Conservation (phyloP, 305 asterid species). For the Fraxinus sp. region DNA sequence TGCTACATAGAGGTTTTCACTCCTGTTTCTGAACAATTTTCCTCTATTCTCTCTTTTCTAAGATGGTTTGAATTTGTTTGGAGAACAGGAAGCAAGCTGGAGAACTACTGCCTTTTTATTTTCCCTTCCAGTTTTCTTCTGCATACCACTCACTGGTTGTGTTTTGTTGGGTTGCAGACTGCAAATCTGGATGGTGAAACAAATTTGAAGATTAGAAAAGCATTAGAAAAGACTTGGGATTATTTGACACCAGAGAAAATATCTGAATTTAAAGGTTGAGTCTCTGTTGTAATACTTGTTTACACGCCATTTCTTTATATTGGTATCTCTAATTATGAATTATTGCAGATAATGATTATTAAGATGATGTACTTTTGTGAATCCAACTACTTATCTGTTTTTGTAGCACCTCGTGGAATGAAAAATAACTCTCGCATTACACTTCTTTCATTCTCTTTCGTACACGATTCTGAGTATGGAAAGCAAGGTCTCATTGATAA, state of each 20-base stretch:
- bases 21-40: constrained; percentile 25
- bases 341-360: neutral
- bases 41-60: constrained; percentile 12
- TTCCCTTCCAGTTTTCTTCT: constrained; percentile 1
- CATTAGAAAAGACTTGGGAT: constrained; percentile 98
- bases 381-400: neutral
- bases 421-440: neutral
- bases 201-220: constrained; percentile 97
- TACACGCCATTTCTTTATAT: neutral
- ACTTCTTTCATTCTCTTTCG: neutral
- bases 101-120: constrained; percentile 12
- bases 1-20: constrained; percentile 88
- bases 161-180: constrained; percentile 55
- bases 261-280: constrained; percentile 81
- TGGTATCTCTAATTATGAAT: neutral
- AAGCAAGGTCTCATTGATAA: neutral
- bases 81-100: neutral
- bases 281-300: constrained; percentile 26
- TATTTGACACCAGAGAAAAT: constrained; percentile 76
- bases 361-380: neutral
- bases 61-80: neutral
- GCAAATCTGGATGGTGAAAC: constrained; percentile 99
- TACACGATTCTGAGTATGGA: neutral
- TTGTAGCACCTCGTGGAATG: neutral
- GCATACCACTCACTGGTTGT: constrained; percentile 23